Percentiles rank a stretch among this genome's conserved stretches.
Evolutionary conservation across 106 monocot species (phyloP).

Genomic region (Phalaenopsis equestris): DNA sequence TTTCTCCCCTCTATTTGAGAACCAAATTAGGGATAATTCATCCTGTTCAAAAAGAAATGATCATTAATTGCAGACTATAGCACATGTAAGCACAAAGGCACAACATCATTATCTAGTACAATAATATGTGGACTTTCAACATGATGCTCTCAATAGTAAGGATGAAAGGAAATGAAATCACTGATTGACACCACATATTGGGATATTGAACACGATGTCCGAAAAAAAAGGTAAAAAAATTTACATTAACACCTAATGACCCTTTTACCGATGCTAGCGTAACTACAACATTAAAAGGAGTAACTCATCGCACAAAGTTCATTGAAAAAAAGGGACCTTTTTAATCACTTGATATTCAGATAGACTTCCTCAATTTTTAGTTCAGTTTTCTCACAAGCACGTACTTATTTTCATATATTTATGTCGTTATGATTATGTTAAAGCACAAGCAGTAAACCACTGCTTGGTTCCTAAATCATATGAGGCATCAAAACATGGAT

Average conservation of each 20-base stretch:
- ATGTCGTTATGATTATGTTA: not conserved
- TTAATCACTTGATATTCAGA: not conserved
- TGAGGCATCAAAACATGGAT: not conserved
- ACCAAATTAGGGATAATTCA: constrained; percentile 75
- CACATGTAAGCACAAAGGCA: not conserved
- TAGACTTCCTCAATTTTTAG: not conserved
- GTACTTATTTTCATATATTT: not conserved
- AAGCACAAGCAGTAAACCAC: not conserved
- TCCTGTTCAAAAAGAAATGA: constrained; percentile 34
- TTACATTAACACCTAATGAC: not conserved
- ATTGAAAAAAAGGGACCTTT: not conserved
- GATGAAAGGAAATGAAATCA: not conserved
- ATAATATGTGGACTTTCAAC: not conserved
- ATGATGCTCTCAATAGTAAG: not conserved
- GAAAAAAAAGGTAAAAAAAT: not conserved
- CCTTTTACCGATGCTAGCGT: not conserved
- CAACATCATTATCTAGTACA: not conserved
- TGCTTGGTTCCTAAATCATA: not conserved
- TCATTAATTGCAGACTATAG: not conserved
- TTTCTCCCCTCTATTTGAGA: constrained; percentile 63
- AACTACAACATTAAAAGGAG: not conserved
- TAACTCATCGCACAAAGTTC: not conserved
- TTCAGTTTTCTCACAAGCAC: not conserved
- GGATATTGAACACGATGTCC: not conserved
- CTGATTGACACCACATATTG: not conserved